phyloP scores from a whole-genome alignment of 768 basidiomycete species.

The Jaapia argillacea region DNA sequence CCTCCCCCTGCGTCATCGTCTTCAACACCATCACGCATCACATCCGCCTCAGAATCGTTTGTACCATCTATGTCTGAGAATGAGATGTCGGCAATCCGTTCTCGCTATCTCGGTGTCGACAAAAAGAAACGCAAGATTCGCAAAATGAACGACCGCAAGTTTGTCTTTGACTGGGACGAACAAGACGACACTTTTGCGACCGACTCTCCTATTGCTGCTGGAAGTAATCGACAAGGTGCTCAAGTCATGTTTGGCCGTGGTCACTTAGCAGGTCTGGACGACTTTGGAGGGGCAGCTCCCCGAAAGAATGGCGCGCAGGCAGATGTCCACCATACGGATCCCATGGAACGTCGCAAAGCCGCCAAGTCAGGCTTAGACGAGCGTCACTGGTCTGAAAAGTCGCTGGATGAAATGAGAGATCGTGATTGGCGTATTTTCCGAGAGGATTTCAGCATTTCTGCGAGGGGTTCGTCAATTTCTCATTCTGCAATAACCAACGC shows the following conservation, averaged over 20 bases:
- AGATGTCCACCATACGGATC: slow-evolving; percentile 59
- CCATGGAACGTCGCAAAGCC: slow-evolving; percentile 75
- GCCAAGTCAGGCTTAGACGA: slow-evolving; percentile 81
- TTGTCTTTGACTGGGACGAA: slow-evolving; percentile 99
- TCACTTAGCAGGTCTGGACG: slow-evolving; percentile 80
- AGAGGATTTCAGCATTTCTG: slow-evolving; percentile 95
- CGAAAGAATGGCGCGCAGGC: slow-evolving; percentile 20
- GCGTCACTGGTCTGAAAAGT: slow-evolving; percentile 96
- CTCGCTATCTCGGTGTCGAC: slow-evolving; percentile 90
- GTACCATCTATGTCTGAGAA: slow-evolving; percentile 67
- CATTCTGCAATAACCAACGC: neutral
- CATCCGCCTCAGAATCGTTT: slow-evolving; percentile 29
- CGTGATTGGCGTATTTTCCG: slow-evolving; percentile 99
- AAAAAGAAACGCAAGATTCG: slow-evolving; percentile 92
- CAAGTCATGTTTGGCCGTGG: slow-evolving; percentile 87
- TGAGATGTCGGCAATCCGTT: slow-evolving; percentile 77
- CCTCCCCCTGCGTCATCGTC: slow-evolving; percentile 29
- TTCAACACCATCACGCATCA: slow-evolving; percentile 15
- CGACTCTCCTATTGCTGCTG: slow-evolving; percentile 65
- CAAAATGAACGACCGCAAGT: slow-evolving; percentile 93
- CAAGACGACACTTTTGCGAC: slow-evolving; percentile 88
- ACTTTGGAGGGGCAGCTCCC: slow-evolving; percentile 38
- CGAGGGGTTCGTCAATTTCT: slow-evolving; percentile 52
- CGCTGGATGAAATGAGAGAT: slow-evolving; percentile 88
- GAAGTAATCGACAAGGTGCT: slow-evolving; percentile 67